A percentile compares a stretch with the other conserved stretches of the same genome.
Evolutionary conservation across 2,329 filamentous ascomycete species (phyloP).

Genomic region (Gliomastix tumulicola): DNA sequence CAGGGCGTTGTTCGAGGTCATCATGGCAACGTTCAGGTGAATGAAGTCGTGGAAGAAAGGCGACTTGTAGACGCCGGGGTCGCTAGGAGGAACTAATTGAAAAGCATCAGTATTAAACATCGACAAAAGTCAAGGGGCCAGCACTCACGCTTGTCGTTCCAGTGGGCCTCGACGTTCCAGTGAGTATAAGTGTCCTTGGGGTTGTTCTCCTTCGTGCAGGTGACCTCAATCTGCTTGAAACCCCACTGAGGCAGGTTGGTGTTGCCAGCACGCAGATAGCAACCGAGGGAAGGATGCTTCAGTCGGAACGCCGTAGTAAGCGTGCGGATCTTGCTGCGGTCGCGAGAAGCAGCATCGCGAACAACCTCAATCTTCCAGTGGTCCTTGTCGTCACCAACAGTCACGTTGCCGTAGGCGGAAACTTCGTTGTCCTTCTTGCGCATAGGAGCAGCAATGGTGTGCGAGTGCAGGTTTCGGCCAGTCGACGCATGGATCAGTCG

Average conservation of each 20-base stretch:
- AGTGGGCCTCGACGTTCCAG: constrained; percentile 97
- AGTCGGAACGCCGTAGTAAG: constrained; percentile 90
- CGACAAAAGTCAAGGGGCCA: too few relatives aligned
- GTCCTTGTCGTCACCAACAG: constrained; percentile 93
- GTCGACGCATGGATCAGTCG: constrained; percentile 93
- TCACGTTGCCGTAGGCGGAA: constrained; percentile 91
- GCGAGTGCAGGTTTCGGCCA: constrained; percentile 93
- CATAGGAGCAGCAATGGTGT: constrained; percentile 80
- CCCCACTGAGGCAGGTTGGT: constrained; percentile 98
- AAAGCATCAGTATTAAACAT: constrained; percentile 6
- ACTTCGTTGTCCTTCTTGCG: constrained; percentile 90
- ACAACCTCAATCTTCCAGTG: constrained; percentile 95
- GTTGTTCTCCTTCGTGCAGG: constrained; percentile 89
- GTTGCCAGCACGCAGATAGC: constrained; percentile 92
- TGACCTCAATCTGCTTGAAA: constrained; percentile 99
- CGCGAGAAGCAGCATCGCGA: constrained; percentile 78
- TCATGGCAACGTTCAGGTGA: constrained; percentile 98
- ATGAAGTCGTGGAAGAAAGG: constrained; percentile 98
- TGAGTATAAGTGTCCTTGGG: constrained; percentile 91
- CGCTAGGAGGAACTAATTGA: constrained; percentile 70
- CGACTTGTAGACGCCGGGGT: constrained; percentile 89
- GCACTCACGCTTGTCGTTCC: constrained; percentile 81
- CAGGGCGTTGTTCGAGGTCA: constrained; percentile 98
- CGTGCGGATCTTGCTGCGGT: constrained; percentile 79
- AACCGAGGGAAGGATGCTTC: constrained; percentile 73